Evolutionary conservation across 345 rosid species (phyloP).

Genomic region (Syzygium aromaticum): DNA sequence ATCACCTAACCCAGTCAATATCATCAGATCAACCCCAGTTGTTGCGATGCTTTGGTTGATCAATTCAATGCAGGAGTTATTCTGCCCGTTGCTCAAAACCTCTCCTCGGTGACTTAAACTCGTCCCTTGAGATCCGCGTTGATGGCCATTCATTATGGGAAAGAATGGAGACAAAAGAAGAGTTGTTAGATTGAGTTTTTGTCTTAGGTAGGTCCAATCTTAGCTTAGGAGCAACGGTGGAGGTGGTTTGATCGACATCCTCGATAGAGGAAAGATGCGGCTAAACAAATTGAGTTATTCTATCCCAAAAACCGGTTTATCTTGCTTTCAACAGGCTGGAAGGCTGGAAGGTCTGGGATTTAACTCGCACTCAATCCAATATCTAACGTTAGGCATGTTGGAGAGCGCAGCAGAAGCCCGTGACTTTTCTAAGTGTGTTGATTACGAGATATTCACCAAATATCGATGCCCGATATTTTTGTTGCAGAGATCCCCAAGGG

Average conservation of each 20-base stretch:
- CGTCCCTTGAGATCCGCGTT: neutral
- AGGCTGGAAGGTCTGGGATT: neutral
- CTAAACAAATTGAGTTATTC: neutral
- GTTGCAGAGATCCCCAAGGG: no score
- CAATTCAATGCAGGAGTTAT: neutral
- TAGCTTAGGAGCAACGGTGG: neutral
- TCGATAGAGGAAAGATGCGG: neutral
- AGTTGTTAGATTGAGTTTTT: neutral
- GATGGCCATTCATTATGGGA: neutral
- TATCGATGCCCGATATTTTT: no score
- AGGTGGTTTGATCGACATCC: neutral
- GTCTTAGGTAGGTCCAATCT: neutral
- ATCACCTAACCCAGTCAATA: neutral
- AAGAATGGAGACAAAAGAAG: neutral
- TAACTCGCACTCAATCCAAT: accelerated
- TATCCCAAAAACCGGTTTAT: neutral
- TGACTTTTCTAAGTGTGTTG: no score
- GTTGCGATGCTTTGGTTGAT: neutral
- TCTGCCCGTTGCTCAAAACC: neutral
- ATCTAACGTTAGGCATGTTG: no score
- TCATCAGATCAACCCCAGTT: neutral
- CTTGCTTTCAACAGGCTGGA: neutral
- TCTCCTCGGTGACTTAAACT: neutral
- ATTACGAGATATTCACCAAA: no score
- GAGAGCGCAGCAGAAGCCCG: accelerated